Evolutionary conservation across 192 early-diverging fungal species (phyloP), one percentile per base, ranked within the genome.

Genomic region (Podila epigama): DNA sequence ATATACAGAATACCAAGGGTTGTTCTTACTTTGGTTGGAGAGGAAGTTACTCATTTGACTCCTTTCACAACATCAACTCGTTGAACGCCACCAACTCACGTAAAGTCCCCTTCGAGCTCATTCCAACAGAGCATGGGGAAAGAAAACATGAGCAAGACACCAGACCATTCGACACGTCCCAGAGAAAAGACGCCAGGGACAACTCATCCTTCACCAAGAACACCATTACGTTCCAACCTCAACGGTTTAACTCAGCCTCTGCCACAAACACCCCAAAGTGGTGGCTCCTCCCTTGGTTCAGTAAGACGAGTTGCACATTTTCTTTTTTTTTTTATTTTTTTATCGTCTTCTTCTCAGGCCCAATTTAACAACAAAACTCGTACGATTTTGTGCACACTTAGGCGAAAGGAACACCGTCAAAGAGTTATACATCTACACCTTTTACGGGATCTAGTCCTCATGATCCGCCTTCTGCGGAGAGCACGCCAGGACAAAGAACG

Each of bases 401-500:
- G 44, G 25, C n/a, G n/a, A 48, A 48, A 10, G 44, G 44, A 48
- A 48, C 44, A 0, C 44, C 44, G 7, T 48, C 44, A 18, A 48
- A 22, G n/a, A 48, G 44, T 15, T 18, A 10, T 1, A 48, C 44
- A 48, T 48, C 44, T 8, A 48, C 44, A 20, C 44, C n/a, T 5
- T 18, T 18, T 10, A 48, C 20, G 25, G 44, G n/a, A 48, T 48
- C 44, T 22, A 48, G n/a, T 0, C 0, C 4, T 22, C 6, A 25
- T 4, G 44, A 48, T 48, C 20, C 20, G 33, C 4, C 41, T 15
- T n/a, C n/a, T n/a, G n/a, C n/a, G n/a, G 41, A 66, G 7, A 73
- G 63, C 22, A 75, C 72, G 11, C 67, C 72, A 7, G 65, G 65
- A n/a, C 56, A n/a, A 7, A 68, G 51, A n/a, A 53, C 64, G 25